Evolutionary conservation across 176 grass and related monocot genomes (phyloP).

Genomic region (Musa troglodytarum): DNA sequence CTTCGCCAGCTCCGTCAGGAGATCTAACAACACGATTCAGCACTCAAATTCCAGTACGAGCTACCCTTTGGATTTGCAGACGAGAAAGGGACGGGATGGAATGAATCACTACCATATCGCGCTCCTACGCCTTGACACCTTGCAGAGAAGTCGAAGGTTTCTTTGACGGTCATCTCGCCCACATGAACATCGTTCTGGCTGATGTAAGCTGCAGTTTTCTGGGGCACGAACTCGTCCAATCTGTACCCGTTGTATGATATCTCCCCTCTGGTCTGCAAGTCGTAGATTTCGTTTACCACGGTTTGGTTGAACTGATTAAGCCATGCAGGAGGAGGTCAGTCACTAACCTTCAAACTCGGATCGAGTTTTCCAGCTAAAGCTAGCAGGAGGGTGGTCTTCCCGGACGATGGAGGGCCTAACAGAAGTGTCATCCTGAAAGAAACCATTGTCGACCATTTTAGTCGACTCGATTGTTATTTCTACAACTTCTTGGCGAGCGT

Average conservation of each 20-base stretch:
- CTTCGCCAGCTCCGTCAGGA: slow-evolving; percentile 70
- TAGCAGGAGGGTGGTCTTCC: slow-evolving; percentile 85
- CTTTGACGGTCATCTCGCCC: slow-evolving; percentile 94
- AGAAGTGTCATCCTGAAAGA: slow-evolving; percentile 75
- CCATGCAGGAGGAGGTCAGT: not conserved
- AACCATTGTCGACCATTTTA: no score
- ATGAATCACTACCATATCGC: slow-evolving; percentile 47
- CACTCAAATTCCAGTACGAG: not conserved
- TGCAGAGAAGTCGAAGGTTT: slow-evolving; percentile 94
- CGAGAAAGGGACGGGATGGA: not conserved
- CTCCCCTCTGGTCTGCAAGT: slow-evolving; percentile 34
- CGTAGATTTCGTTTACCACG: not conserved
- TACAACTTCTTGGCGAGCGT: not conserved
- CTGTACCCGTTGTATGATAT: slow-evolving; percentile 70
- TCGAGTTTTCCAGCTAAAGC: slow-evolving; percentile 87
- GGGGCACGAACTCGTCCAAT: slow-evolving; percentile 69
- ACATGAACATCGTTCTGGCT: slow-evolving; percentile 95
- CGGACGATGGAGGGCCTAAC: slow-evolving; percentile 86
- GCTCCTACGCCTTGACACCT: slow-evolving; percentile 88
- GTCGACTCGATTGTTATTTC: not conserved
- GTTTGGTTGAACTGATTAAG: not conserved
- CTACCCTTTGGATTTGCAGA: no score
- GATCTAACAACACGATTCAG: slow-evolving; percentile 31
- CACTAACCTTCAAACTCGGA: slow-evolving; percentile 29
- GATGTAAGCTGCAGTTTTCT: slow-evolving; percentile 97